Evolutionary conservation across 805 yeast species (phyloP).

Genomic region (Ogataea naganishii): DNA sequence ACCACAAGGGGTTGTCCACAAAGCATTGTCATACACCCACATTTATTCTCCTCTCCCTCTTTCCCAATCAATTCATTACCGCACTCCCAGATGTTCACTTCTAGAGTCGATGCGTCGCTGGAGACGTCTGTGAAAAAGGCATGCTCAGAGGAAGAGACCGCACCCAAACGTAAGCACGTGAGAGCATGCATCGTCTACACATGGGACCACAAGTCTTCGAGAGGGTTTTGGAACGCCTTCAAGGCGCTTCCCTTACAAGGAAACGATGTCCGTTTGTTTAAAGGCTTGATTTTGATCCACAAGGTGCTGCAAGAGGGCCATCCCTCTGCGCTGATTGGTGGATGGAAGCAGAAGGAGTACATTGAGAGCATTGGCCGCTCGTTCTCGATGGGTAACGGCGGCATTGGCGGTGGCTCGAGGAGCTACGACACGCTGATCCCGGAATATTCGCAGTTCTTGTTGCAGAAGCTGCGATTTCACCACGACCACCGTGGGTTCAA

Average conservation of each 20-base stretch:
- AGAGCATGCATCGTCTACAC: slow-evolving; percentile 92
- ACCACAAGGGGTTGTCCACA: too few species aligned
- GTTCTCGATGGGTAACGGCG: slow-evolving; percentile 22
- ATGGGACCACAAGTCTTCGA: slow-evolving; percentile 87
- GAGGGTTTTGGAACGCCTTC: slow-evolving; percentile 77
- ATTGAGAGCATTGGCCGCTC: slow-evolving; percentile 62
- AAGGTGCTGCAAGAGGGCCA: slow-evolving; percentile 98
- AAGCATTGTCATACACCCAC: too few species aligned
- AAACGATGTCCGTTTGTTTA: slow-evolving; percentile 80
- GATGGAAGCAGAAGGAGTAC: slow-evolving; percentile 70
- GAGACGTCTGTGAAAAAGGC: slow-evolving; percentile 66
- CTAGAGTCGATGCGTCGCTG: slow-evolving; percentile 29
- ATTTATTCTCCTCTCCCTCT: background rate
- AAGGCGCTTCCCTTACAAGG: slow-evolving; percentile 71
- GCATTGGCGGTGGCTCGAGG: slow-evolving; percentile 28
- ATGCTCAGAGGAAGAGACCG: slow-evolving; percentile 73
- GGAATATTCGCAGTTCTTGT: slow-evolving; percentile 65
- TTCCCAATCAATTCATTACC: slow-evolving; percentile 1
- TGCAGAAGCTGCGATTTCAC: slow-evolving; percentile 76
- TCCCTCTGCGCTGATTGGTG: slow-evolving; percentile 72
- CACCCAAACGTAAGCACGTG: slow-evolving; percentile 94
- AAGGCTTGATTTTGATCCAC: slow-evolving; percentile 77
- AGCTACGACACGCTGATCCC: slow-evolving; percentile 66
- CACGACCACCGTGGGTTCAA: slow-evolving; percentile 80
- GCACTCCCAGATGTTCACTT: slow-evolving; percentile 11